phyloP scores from a whole-genome alignment of 208 protist genomes.

The Leishmania braziliensis region DNA sequence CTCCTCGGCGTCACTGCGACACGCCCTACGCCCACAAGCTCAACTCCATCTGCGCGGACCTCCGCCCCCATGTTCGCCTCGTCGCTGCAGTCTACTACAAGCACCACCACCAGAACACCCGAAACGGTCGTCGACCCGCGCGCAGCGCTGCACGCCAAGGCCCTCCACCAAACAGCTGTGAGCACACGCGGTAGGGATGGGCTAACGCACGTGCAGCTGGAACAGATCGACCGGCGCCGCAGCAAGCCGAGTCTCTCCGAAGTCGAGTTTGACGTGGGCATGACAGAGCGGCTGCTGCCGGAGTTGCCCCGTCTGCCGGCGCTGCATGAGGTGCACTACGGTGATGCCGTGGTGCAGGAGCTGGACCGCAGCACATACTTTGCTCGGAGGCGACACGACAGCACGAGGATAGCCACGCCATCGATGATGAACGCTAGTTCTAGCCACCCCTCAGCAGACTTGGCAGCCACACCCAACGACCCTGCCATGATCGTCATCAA shows the following conservation, averaged over 20 bases:
- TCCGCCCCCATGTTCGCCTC: not conserved
- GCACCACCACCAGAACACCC: not conserved
- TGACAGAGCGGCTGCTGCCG: constrained; percentile 81
- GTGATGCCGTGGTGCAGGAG: constrained; percentile 77
- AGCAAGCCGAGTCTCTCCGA: constrained; percentile 67
- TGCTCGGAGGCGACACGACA: not conserved
- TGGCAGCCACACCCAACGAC: not conserved
- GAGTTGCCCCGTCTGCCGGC: constrained; percentile 69
- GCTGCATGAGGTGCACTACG: constrained; percentile 86
- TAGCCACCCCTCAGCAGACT: not conserved
- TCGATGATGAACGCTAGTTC: not conserved
- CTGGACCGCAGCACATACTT: constrained; percentile 69
- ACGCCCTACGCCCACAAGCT: not conserved
- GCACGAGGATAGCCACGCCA: not conserved
- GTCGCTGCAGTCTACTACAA: not conserved
- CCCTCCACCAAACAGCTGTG: constrained; percentile 15
- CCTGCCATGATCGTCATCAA: constrained; percentile 15
- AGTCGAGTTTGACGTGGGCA: constrained; percentile 70
- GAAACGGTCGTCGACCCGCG: constrained; percentile 9
- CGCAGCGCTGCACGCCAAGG: constrained; percentile 19
- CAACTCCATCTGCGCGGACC: not conserved
- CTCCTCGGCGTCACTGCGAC: constrained; percentile 19
- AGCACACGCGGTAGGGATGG: not conserved
- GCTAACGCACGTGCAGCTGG: constrained; percentile 24
- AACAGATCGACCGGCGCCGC: constrained; percentile 74